Conservation (phyloP, 2,329 filamentous ascomycete genomes). For the Xylaria hypoxylon region DNA sequence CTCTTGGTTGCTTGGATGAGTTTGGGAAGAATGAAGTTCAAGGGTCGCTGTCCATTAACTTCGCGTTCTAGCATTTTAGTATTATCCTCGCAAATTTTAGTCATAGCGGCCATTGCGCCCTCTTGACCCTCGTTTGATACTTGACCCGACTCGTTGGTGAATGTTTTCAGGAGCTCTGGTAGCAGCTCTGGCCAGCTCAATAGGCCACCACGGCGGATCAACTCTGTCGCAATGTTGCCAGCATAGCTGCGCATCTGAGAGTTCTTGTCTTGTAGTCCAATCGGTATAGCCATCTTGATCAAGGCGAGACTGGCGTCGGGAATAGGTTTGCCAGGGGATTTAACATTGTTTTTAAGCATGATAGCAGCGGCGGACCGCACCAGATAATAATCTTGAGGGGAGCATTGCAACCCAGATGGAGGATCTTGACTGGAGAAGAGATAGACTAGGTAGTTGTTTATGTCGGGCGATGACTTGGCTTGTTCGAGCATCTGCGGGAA, state of each 20-base stretch:
- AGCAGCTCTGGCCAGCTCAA: constrained; percentile 92
- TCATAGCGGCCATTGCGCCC: constrained; percentile 90
- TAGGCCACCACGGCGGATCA: constrained; percentile 85
- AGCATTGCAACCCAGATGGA: constrained; percentile 70
- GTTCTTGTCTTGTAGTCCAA: constrained; percentile 84
- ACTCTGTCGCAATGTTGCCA: constrained; percentile 93
- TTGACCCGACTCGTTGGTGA: constrained; percentile 78
- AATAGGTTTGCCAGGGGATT: constrained; percentile 78
- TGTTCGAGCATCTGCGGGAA: constrained; percentile 84
- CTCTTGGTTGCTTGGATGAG: constrained; percentile 87
- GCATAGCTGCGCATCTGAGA: constrained; percentile 87
- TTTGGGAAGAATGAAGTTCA: constrained; percentile 90
- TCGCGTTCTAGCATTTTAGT: constrained; percentile 86
- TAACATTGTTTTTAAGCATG: constrained; percentile 96
- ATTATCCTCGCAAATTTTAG: constrained; percentile 98
- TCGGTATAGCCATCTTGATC: constrained; percentile 81
- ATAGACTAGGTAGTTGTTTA: constrained; percentile 97
- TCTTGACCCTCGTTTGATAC: constrained; percentile 81
- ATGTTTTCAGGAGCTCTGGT: constrained; percentile 81
- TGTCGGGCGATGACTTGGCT: constrained; percentile 88
- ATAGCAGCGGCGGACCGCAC: constrained; percentile 89
- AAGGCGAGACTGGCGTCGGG: constrained; percentile 78
- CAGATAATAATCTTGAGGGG: constrained; percentile 73
- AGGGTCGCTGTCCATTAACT: constrained; percentile 86
- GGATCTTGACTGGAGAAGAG: constrained; percentile 80